Conservation (phyloP, 768 basidiomycete species). For the Inosperma sp. region DNA sequence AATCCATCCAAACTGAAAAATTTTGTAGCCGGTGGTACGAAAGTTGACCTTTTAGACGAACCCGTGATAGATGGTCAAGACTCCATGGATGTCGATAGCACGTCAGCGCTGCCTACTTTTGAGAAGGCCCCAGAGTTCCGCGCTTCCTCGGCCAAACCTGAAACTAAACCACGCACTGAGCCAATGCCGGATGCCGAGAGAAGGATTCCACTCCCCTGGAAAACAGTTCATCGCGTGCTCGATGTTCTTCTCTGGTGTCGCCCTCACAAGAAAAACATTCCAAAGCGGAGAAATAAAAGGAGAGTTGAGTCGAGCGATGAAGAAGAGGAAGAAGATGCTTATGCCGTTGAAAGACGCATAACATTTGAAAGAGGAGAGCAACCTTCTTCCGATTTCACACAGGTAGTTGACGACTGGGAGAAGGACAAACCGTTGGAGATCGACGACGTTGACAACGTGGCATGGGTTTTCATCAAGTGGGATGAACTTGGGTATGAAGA, state of each 20-base stretch:
- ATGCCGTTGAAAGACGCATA: slow-evolving; percentile 31
- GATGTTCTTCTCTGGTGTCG: slow-evolving; percentile 65
- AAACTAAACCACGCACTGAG: slow-evolving; percentile 23
- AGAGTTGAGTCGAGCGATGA: slow-evolving; percentile 27
- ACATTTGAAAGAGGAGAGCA: slow-evolving; percentile 60
- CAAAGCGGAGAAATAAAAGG: slow-evolving; percentile 24
- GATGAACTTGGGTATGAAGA: slow-evolving; percentile 89
- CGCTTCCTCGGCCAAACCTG: slow-evolving; percentile 31
- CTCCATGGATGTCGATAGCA: slow-evolving; percentile 26
- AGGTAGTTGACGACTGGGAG: slow-evolving; percentile 65
- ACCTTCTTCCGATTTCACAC: slow-evolving; percentile 49
- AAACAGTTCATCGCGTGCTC: slow-evolving; percentile 86
- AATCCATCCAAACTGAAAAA: slow-evolving; percentile 64
- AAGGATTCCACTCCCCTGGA: slow-evolving; percentile 77
- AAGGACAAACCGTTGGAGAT: slow-evolving; percentile 36
- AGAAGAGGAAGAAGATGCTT: slow-evolving; percentile 28
- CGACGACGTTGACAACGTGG: slow-evolving; percentile 55
- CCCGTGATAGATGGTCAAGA: slow-evolving; percentile 34
- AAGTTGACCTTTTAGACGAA: slow-evolving; percentile 57
- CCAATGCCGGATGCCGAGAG: slow-evolving; percentile 66
- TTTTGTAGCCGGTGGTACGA: slow-evolving; percentile 67
- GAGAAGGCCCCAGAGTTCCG: slow-evolving; percentile 39
- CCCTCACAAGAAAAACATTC: slow-evolving; percentile 20
- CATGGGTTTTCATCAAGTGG: slow-evolving; percentile 93
- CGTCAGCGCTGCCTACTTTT: slow-evolving; percentile 27